These are phyloP conservation scores for Ustilago shanxiensis DNA, from an alignment of 1,284 basidiomycete genomes.

Conservation along the genomic window DNA sequence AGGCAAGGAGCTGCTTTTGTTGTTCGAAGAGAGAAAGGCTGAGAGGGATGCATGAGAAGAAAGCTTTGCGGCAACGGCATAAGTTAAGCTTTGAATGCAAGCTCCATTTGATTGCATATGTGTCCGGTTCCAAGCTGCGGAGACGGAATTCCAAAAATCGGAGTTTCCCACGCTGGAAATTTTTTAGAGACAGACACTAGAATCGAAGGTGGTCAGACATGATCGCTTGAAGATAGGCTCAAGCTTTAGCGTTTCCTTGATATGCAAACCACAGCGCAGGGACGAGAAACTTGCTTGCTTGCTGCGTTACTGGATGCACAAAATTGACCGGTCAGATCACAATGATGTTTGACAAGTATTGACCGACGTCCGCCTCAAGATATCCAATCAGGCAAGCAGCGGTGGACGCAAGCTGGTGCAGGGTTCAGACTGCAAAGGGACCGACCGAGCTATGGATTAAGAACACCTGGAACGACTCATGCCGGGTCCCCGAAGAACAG, in stretches of 20 bases:
- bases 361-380: background rate
- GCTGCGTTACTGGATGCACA: constrained; percentile 1
- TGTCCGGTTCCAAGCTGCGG: background rate
- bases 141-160: background rate
- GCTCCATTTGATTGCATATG: background rate
- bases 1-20: background rate
- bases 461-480: background rate
- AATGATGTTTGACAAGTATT: background rate
- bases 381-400: background rate
- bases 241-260: background rate
- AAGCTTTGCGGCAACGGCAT: background rate
- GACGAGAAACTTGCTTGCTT: background rate
- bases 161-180: constrained; percentile 1
- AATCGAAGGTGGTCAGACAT: background rate
- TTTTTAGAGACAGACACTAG: background rate
- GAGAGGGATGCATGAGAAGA: background rate
- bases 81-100: background rate
- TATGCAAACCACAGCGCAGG: background rate
- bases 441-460: background rate
- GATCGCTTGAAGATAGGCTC: background rate
- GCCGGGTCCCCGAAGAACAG: background rate
- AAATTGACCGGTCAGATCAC: background rate
- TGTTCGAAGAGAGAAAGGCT: background rate
- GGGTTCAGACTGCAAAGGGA: background rate
- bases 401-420: background rate